These are phyloP conservation scores for Trapa bicornis DNA, from an alignment of 345 rosid species.

Conservation along the genomic window DNA sequence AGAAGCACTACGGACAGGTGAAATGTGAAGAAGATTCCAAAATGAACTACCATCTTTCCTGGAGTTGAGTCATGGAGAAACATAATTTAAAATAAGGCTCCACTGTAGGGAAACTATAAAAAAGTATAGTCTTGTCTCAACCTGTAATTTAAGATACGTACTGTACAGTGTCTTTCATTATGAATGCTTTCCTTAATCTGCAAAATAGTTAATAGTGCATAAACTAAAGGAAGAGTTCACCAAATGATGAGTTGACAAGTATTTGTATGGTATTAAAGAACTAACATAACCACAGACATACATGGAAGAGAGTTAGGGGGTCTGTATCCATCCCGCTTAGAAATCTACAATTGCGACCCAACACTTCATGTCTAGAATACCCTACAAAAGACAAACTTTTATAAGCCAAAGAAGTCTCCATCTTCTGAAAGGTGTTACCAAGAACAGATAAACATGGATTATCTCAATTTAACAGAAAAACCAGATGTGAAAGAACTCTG, in stretches of 20 bases:
- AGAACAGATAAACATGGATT: background rate
- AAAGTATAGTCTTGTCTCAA: conserved; percentile 34
- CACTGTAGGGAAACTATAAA: background rate
- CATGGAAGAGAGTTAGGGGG: conserved; percentile 40
- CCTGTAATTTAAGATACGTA: conserved; percentile 93
- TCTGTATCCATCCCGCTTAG: conserved; percentile 67
- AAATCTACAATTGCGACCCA: conserved; percentile 65
- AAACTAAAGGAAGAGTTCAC: background rate
- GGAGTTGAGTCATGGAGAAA: conserved; percentile 13
- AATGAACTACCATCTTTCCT: conserved; percentile 76
- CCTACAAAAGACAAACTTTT: conserved; percentile 21
- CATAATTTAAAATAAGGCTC: background rate
- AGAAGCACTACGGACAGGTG: conserved; percentile 84
- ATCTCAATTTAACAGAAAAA: background rate
- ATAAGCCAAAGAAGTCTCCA: background rate
- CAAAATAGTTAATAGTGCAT: conserved; percentile 4
- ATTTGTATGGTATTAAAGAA: background rate
- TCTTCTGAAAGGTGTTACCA: background rate
- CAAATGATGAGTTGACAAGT: background rate
- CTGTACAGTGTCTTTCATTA: conserved; percentile 71
- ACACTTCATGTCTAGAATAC: conserved; percentile 69
- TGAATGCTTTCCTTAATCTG: conserved; percentile 65
- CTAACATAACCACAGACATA: conserved; percentile 10
- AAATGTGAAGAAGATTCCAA: conserved; percentile 87
- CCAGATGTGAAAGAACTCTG: conserved; percentile 1